A percentile compares a stretch with the other conserved stretches of the same genome.
phyloP scores from a whole-genome alignment of 2,329 filamentous ascomycete species.

The Fusarium euwallaceae region DNA sequence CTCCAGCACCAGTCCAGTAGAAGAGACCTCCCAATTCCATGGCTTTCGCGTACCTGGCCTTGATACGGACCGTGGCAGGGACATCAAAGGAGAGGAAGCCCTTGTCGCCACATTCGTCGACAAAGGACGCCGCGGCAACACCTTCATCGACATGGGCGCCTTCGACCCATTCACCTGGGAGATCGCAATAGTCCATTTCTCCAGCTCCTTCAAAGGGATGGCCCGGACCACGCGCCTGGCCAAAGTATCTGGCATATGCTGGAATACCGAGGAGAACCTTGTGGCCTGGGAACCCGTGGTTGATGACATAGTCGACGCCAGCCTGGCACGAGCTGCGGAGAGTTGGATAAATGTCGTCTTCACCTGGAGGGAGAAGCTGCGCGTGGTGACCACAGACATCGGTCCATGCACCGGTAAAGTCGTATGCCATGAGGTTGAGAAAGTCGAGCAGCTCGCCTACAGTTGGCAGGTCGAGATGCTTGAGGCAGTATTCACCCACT shows the following conservation, averaged over 20 bases:
- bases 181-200: slow-evolving; percentile 73
- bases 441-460: slow-evolving; percentile 68
- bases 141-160: slow-evolving; percentile 61
- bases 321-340: slow-evolving; percentile 63
- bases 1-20: slow-evolving; percentile 76
- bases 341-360: slow-evolving; percentile 43
- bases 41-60: slow-evolving; percentile 70
- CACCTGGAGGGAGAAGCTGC: slow-evolving; percentile 65
- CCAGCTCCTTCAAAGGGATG: slow-evolving; percentile 63
- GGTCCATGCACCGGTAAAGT: slow-evolving; percentile 75
- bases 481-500: slow-evolving; percentile 71
- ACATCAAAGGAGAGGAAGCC: slow-evolving; percentile 76
- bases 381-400: slow-evolving; percentile 73
- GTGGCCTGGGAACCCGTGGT: slow-evolving; percentile 65
- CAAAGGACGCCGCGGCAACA: slow-evolving; percentile 69
- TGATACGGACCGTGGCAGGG: slow-evolving; percentile 69
- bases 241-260: slow-evolving; percentile 73
- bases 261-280: slow-evolving; percentile 75
- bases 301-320: slow-evolving; percentile 67
- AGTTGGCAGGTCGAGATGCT: slow-evolving; percentile 68
- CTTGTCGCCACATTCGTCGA: slow-evolving; percentile 54
- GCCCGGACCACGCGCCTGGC: slow-evolving; percentile 65
- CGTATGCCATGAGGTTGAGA: slow-evolving; percentile 78
- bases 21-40: slow-evolving; percentile 72
- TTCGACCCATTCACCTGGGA: slow-evolving; percentile 65